phyloP scores from a whole-genome alignment of 768 basidiomycete genomes.

The Trametes cubensis region DNA sequence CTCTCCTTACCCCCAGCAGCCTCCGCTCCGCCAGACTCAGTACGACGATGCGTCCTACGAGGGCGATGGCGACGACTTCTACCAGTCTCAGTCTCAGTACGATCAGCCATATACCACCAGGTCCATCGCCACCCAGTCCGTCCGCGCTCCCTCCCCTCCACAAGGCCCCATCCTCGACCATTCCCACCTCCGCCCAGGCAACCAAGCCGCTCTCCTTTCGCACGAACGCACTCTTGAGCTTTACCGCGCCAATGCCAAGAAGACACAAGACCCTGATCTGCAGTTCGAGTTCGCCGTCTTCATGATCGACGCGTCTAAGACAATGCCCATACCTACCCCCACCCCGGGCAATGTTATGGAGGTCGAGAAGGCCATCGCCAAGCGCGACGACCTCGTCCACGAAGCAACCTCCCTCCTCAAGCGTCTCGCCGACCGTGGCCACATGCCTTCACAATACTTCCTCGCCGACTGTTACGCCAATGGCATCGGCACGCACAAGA shows the following conservation, averaged over 20 bases:
- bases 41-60: slow-evolving; percentile 24
- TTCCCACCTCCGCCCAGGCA: slow-evolving; percentile 91
- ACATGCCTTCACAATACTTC: slow-evolving; percentile 94
- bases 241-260: slow-evolving; percentile 97
- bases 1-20: slow-evolving; percentile 25
- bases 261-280: slow-evolving; percentile 95
- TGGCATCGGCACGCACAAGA: slow-evolving; percentile 91
- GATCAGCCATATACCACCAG: slow-evolving; percentile 25
- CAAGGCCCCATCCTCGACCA: slow-evolving; percentile 80
- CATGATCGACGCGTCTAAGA: slow-evolving; percentile 97
- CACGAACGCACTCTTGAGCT: slow-evolving; percentile 96
- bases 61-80: slow-evolving; percentile 33
- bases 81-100: slow-evolving; percentile 30
- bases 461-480: slow-evolving; percentile 98
- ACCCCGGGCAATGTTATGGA: slow-evolving; percentile 77
- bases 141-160: slow-evolving; percentile 69
- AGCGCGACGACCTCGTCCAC: slow-evolving; percentile 83
- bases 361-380: slow-evolving; percentile 78
- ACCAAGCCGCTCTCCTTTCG: slow-evolving; percentile 88
- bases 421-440: slow-evolving; percentile 90
- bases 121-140: slow-evolving; percentile 34
- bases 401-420: slow-evolving; percentile 90
- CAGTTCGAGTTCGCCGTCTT: slow-evolving; percentile 99
- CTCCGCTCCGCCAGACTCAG: slow-evolving; percentile 14
- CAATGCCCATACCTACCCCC: slow-evolving; percentile 72